A percentile compares a stretch with the other conserved stretches of the same genome.
phyloP scores from a whole-genome alignment of 169 alveolate species.

The Eimeria nieschulzi region DNA sequence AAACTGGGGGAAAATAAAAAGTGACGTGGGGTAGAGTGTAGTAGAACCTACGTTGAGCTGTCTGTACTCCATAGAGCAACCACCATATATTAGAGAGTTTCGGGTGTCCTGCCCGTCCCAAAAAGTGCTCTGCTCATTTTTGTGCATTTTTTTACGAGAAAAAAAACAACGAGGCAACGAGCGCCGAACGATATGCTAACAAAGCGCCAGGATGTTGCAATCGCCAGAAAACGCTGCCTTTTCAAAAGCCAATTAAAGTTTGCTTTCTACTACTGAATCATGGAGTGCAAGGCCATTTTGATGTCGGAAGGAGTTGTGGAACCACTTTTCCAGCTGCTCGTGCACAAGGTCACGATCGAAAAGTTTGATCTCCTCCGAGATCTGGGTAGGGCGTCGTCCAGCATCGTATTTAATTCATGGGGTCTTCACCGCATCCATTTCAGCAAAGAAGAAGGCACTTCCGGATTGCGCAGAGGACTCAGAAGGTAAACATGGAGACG shows the following conservation, averaged over 20 bases:
- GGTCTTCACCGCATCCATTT: neutral
- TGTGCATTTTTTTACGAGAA: neutral
- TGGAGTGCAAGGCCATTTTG: constrained; percentile 51
- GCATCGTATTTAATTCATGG: neutral
- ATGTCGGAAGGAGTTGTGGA: constrained; percentile 73
- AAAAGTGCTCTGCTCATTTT: constrained; percentile 23
- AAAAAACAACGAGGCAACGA: too few species aligned
- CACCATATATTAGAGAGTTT: neutral
- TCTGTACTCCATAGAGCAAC: constrained; percentile 8
- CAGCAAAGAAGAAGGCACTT: constrained; percentile 70
- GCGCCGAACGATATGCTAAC: too few species aligned
- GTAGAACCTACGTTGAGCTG: neutral
- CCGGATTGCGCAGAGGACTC: constrained; percentile 76
- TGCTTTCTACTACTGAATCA: neutral
- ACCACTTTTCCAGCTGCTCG: constrained; percentile 76
- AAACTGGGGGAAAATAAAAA: neutral
- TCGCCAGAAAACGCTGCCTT: constrained; percentile 19
- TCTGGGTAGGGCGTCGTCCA: constrained; percentile 41
- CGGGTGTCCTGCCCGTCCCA: constrained; percentile 33
- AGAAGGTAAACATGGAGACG: constrained; percentile 40
- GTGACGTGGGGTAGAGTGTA: neutral
- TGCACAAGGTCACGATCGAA: constrained; percentile 75
- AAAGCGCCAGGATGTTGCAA: constrained; percentile 16
- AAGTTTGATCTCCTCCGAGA: constrained; percentile 72
- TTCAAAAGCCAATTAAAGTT: constrained; percentile 14